Evolutionary conservation across 345 rosid genomes (phyloP).

Genomic region (Aquilaria malaccensis): DNA sequence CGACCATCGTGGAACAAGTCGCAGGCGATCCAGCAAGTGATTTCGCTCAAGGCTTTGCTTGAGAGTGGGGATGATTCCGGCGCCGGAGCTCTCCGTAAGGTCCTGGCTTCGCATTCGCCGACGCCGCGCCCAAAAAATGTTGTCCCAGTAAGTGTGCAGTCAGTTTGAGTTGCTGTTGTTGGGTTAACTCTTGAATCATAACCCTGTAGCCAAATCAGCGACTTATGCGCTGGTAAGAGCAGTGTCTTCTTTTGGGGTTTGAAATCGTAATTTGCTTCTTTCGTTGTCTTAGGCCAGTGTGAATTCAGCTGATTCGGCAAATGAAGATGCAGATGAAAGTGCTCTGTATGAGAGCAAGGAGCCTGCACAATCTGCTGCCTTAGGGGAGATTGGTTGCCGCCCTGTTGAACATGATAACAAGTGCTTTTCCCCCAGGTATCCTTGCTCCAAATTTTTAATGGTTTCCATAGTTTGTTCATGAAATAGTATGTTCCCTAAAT

Average conservation of each 20-base stretch:
- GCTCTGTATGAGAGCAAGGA: constrained; percentile 29
- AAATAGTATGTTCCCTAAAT: too few species aligned
- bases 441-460: neutral
- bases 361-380: constrained; percentile 24
- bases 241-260: neutral
- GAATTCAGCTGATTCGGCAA: constrained; percentile 40
- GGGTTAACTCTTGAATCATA: neutral
- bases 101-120: constrained; percentile 40
- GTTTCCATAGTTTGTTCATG: too few species aligned
- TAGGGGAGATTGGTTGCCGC: constrained; percentile 30
- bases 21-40: constrained; percentile 95
- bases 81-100: constrained; percentile 54
- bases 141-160: constrained; percentile 32
- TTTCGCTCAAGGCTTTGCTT: constrained; percentile 75
- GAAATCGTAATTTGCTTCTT: neutral
- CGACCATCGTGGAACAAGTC: constrained; percentile 97
- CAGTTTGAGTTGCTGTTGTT: neutral
- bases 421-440: constrained; percentile 45
- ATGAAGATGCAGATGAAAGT: constrained; percentile 44
- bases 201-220: neutral
- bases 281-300: constrained; percentile 32
- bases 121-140: constrained; percentile 23
- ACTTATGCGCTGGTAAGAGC: too few species aligned
- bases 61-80: constrained; percentile 65
- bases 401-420: constrained; percentile 36